Evolutionary conservation across 2,329 filamentous ascomycete genomes (phyloP).

Genomic region (Fusarium graminum): DNA sequence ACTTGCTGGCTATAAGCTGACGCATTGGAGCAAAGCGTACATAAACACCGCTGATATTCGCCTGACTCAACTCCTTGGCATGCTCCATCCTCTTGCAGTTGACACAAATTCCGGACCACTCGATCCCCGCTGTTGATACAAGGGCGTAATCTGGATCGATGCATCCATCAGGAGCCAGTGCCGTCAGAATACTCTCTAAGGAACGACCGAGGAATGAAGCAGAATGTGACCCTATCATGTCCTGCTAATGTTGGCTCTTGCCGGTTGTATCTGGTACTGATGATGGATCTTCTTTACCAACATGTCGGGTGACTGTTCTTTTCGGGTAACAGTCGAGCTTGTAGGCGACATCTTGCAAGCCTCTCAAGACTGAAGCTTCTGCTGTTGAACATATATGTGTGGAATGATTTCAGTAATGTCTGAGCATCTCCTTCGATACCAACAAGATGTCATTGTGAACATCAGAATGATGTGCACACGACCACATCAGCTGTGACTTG

Average conservation of each 20-base stretch:
- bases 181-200: slow-evolving; percentile 11
- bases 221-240: not conserved
- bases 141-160: not conserved
- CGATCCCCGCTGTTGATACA: not conserved
- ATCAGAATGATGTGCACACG: not conserved
- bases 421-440: not conserved
- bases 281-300: not conserved
- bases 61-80: not conserved
- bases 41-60: not conserved
- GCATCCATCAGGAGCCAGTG: slow-evolving; percentile 3
- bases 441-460: too few relatives aligned
- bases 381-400: not conserved
- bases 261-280: not conserved
- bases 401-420: not conserved
- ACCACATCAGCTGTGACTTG: not conserved
- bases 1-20: not conserved
- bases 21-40: not conserved
- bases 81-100: slow-evolving; percentile 6
- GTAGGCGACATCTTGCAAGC: slow-evolving; percentile 1
- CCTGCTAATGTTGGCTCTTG: not conserved
- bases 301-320: not conserved
- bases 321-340: not conserved
- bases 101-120: slow-evolving; percentile 14
- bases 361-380: not conserved
- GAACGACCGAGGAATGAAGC: slow-evolving; percentile 11